Evolutionary conservation across 2,329 filamentous ascomycete genomes (phyloP).

Genomic region (Plenodomus biglobosus): DNA sequence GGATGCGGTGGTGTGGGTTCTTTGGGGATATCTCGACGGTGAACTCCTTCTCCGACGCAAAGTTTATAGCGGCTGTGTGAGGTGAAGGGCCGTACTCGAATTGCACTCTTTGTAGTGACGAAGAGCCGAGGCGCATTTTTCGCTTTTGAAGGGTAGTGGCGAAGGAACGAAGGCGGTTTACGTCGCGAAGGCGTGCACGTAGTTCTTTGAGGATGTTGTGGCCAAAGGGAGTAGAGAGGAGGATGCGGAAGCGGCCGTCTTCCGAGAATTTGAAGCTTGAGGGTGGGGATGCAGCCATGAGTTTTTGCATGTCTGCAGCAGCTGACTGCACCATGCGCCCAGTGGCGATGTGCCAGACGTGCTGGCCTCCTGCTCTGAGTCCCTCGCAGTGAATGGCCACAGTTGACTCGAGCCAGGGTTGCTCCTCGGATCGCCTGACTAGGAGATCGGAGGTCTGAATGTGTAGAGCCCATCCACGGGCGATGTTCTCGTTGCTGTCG

Average conservation of each 20-base stretch:
- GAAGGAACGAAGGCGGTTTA: slow-evolving; percentile 71
- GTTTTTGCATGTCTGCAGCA: slow-evolving; percentile 40
- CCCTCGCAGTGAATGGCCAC: slow-evolving; percentile 39
- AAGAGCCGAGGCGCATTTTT: slow-evolving; percentile 60
- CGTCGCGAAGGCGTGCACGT: slow-evolving; percentile 61
- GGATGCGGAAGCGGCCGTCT: slow-evolving; percentile 65
- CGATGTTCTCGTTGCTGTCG: slow-evolving; percentile 5
- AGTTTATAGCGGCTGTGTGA: slow-evolving; percentile 60
- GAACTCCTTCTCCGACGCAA: slow-evolving; percentile 53
- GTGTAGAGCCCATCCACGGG: slow-evolving; percentile 33
- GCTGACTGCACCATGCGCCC: slow-evolving; percentile 43
- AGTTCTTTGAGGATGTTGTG: slow-evolving; percentile 62
- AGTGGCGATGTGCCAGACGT: slow-evolving; percentile 46
- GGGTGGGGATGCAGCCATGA: slow-evolving; percentile 53
- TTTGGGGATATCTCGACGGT: slow-evolving; percentile 60
- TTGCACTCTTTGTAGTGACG: slow-evolving; percentile 59
- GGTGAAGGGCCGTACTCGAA: slow-evolving; percentile 65
- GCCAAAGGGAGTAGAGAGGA: slow-evolving; percentile 61
- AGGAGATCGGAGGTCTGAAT: slow-evolving; percentile 35
- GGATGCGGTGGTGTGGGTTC: slow-evolving; percentile 68
- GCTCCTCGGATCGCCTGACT: slow-evolving; percentile 18
- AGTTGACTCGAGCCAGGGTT: slow-evolving; percentile 31
- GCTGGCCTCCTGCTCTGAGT: slow-evolving; percentile 26
- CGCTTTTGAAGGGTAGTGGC: slow-evolving; percentile 63
- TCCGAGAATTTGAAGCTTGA: slow-evolving; percentile 64